Conservation (phyloP, 2,329 filamentous ascomycete genomes). For the Drechslera avenae region DNA sequence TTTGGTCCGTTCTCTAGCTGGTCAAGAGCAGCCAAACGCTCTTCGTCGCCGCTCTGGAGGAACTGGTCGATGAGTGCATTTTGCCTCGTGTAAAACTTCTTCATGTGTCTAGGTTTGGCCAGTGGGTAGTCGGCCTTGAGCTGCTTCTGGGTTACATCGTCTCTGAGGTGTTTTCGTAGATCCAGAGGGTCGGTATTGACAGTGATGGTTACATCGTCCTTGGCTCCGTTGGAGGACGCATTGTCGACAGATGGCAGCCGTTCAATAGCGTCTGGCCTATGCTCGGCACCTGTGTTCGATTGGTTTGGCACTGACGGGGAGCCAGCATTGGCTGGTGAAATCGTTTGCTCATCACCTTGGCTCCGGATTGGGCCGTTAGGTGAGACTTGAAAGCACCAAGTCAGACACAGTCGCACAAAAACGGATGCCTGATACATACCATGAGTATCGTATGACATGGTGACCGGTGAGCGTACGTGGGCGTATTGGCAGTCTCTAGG, state of each 20-base stretch:
- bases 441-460: constrained; percentile 41
- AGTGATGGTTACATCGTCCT: constrained; percentile 27
- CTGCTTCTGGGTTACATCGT: constrained; percentile 50
- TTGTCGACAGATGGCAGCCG: constrained; percentile 26
- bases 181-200: constrained; percentile 44
- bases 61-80: constrained; percentile 54
- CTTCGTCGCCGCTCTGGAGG: constrained; percentile 62
- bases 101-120: constrained; percentile 11
- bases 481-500: constrained; percentile 22
- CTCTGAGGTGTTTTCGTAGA: constrained; percentile 43
- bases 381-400: constrained; percentile 28
- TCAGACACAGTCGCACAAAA: constrained; percentile 28
- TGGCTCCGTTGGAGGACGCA: constrained; percentile 28
- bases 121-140: constrained; percentile 47
- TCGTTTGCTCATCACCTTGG: constrained; percentile 39
- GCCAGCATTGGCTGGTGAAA: constrained; percentile 29
- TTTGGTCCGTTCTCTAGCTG: constrained; percentile 54
- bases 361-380: constrained; percentile 29
- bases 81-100: constrained; percentile 51
- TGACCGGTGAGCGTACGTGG: constrained; percentile 26
- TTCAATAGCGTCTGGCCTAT: constrained; percentile 33
- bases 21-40: constrained; percentile 58
- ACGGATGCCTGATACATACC: constrained; percentile 35
- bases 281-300: constrained; percentile 24
- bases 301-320: constrained; percentile 30